Conservation (phyloP, 352 stramenopile species). For the Phytophthora meadii region DNA sequence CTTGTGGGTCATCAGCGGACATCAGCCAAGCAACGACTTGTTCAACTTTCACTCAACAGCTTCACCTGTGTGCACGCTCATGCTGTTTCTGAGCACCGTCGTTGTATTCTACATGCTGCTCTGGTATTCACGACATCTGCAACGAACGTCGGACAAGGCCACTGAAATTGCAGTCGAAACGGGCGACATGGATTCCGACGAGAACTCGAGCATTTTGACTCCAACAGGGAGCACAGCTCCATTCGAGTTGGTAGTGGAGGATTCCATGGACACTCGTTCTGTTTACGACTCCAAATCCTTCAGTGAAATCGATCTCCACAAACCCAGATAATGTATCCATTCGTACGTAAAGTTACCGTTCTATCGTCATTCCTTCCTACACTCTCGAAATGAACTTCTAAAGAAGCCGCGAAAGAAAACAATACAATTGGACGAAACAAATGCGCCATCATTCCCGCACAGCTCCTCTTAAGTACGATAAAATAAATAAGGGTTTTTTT, state of each 20-base stretch:
- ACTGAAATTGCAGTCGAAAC: slow-evolving; percentile 19
- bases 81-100: slow-evolving; percentile 45
- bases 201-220: slow-evolving; percentile 37
- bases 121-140: slow-evolving; percentile 43
- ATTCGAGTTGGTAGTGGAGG: slow-evolving; percentile 59
- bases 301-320: slow-evolving; percentile 17
- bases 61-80: slow-evolving; percentile 41
- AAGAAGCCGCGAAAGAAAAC: slow-evolving; percentile 13
- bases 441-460: slow-evolving; percentile 5
- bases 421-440: slow-evolving; percentile 21
- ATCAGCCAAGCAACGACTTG: slow-evolving; percentile 60
- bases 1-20: slow-evolving; percentile 59
- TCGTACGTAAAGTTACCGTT: slow-evolving; percentile 9
- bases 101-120: slow-evolving; percentile 54
- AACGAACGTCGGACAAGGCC: slow-evolving; percentile 39
- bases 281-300: slow-evolving; percentile 27
- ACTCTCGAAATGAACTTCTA: not conserved
- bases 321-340: slow-evolving; percentile 31
- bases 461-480: slow-evolving; percentile 20
- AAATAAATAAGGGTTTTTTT: slow-evolving; percentile 35
- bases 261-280: slow-evolving; percentile 15
- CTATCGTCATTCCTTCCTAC: slow-evolving; percentile 1
- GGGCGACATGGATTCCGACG: slow-evolving; percentile 30
- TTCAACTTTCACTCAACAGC: slow-evolving; percentile 67
- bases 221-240: slow-evolving; percentile 35